These are phyloP conservation scores for Mortierella antarctica DNA, from an alignment of 192 early-diverging fungal genomes.

Conservation along the genomic window DNA sequence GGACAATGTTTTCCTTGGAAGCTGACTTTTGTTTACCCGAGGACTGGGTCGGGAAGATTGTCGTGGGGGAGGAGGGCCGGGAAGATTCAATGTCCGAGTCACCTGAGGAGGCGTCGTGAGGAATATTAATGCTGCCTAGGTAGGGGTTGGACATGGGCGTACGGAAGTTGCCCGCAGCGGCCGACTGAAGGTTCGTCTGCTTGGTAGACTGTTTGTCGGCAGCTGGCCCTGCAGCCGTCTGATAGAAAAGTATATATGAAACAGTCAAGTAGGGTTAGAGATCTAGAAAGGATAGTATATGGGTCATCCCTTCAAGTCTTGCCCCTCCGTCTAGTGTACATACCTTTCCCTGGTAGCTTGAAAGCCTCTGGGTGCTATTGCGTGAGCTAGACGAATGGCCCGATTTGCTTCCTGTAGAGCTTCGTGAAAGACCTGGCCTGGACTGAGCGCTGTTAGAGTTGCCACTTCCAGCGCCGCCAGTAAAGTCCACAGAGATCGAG, in stretches of 20 bases:
- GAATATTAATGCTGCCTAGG: constrained; percentile 52
- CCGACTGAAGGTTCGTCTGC: constrained; percentile 45
- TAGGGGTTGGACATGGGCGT: constrained; percentile 46
- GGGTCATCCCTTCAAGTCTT: too few species aligned
- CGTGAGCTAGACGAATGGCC: constrained; percentile 37
- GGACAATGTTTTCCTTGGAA: constrained; percentile 14
- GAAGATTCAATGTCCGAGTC: constrained; percentile 49
- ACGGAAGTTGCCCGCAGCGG: constrained; percentile 34
- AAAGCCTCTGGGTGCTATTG: constrained; percentile 22
- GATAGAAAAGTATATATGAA: background rate
- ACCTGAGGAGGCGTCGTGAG: constrained; percentile 49
- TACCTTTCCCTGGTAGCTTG: constrained; percentile 49
- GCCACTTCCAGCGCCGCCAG: constrained; percentile 3
- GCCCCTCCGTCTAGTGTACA: background rate
- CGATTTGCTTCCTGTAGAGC: constrained; percentile 48
- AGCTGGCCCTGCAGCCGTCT: background rate
- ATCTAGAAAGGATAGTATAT: background rate
- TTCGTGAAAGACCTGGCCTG: constrained; percentile 40
- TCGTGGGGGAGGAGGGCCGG: constrained; percentile 38
- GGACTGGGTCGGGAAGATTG: constrained; percentile 23
- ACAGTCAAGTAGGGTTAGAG: background rate
- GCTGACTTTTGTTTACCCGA: constrained; percentile 10
- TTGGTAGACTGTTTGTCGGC: constrained; percentile 27
- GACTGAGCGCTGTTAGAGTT: constrained; percentile 6
- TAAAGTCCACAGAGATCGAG: constrained; percentile 46